Evolutionary conservation across 352 stramenopile genomes (phyloP).

Genomic region (Phytophthora pluvialis): DNA sequence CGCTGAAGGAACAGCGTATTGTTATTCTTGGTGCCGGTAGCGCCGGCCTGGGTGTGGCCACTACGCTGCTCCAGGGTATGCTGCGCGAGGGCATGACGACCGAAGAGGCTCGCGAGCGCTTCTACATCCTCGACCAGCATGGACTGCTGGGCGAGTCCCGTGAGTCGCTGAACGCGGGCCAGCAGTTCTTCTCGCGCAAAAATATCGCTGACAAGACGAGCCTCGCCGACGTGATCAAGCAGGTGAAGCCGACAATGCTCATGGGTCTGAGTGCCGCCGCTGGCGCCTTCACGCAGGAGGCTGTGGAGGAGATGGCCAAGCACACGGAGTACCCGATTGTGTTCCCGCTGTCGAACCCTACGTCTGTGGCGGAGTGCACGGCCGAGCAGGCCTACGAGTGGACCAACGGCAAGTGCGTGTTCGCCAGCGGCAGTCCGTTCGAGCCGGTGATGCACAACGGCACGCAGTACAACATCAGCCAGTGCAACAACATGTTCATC

Average conservation of each 20-base stretch:
- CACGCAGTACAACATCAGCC: constrained; percentile 77
- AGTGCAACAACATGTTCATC: constrained; percentile 98
- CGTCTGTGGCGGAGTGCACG: constrained; percentile 96
- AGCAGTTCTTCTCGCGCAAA: constrained; percentile 79
- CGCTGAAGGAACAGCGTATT: constrained; percentile 95
- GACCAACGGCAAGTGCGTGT: constrained; percentile 95
- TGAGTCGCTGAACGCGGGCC: constrained; percentile 65
- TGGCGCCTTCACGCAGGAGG: constrained; percentile 89
- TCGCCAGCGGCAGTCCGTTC: constrained; percentile 97
- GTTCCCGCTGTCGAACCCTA: constrained; percentile 97
- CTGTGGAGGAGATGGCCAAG: constrained; percentile 89
- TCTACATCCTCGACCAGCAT: constrained; percentile 86
- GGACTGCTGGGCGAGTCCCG: constrained; percentile 65
- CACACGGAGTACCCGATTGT: constrained; percentile 93
- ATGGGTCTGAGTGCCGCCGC: constrained; percentile 92
- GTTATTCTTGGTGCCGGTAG: constrained; percentile 95
- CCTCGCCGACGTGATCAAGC: constrained; percentile 85
- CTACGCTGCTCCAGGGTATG: constrained; percentile 91
- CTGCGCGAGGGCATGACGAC: constrained; percentile 78
- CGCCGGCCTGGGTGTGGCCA: constrained; percentile 95
- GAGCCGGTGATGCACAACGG: constrained; percentile 91
- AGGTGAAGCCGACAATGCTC: constrained; percentile 94
- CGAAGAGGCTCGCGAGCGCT: constrained; percentile 73
- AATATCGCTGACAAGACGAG: constrained; percentile 76
- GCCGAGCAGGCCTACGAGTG: constrained; percentile 96